A percentile compares a stretch with the other conserved stretches of the same genome.
Conservation (phyloP, 768 basidiomycete genomes). For the Termitomyces titanicus region DNA sequence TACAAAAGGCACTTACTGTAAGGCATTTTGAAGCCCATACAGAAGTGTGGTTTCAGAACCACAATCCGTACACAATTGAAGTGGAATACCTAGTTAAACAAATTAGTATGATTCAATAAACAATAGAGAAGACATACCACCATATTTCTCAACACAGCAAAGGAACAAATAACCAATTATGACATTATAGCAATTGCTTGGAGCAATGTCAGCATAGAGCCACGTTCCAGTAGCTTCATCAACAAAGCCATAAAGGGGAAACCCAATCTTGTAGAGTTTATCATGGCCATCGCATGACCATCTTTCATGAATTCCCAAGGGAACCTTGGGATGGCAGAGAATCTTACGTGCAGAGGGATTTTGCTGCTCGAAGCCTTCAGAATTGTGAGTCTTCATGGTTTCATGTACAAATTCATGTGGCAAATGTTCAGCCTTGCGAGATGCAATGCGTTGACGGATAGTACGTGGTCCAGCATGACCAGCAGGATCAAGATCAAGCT, state of each 20-base stretch:
- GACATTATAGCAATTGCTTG: constrained; percentile 23
- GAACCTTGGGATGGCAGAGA: constrained; percentile 12
- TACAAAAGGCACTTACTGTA: too few species aligned
- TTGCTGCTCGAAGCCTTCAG: constrained; percentile 19
- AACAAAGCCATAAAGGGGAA: constrained; percentile 25
- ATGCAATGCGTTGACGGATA: neutral
- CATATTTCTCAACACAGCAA: too few species aligned
- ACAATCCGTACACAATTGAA: too few species aligned
- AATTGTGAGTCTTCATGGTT: constrained; percentile 19
- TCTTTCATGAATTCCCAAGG: too few species aligned
- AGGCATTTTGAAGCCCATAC: too few species aligned
- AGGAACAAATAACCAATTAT: constrained; percentile 27
- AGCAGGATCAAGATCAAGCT: neutral
- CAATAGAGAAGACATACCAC: too few species aligned
- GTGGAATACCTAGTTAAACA: too few species aligned
- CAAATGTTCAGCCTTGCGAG: neutral
- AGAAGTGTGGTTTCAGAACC: too few species aligned
- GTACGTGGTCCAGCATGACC: neutral
- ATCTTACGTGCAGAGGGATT: constrained; percentile 25
- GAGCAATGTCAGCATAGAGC: constrained; percentile 27
- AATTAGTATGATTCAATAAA: too few species aligned
- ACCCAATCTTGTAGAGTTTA: constrained; percentile 26
- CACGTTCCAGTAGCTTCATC: constrained; percentile 25
- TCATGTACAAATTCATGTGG: neutral
- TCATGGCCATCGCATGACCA: too few species aligned